Evolutionary conservation across 768 basidiomycete species (phyloP), one percentile per base, ranked within the genome.

Genomic region (Trametes gibbosa): DNA sequence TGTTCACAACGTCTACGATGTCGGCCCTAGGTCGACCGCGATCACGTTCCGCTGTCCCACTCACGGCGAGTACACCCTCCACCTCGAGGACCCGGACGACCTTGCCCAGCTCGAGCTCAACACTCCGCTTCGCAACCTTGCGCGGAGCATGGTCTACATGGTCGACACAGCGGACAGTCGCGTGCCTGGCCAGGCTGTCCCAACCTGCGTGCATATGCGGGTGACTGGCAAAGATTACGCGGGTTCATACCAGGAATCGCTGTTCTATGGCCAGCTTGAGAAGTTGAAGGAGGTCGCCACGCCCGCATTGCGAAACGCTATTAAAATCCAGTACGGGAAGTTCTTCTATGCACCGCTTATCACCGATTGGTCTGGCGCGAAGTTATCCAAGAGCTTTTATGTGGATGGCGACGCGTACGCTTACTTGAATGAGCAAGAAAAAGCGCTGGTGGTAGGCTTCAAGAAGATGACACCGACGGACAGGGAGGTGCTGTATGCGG

Each of bases 391-490:
- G 58, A 59, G 58, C 51, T 37, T 53, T 24, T 59, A 59, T 39
- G 58, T 59, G 35, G 29, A 51, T 24, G 16, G 27, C 14, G 39
- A 37, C 21, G 59, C 53, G 41, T 60, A 60, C 49, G 34, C 62
- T 23, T 73, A 73, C 54, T 57, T 74, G 42, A 49, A 57, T 24
- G 61, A 62, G 23, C 53, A 53, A 13, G 60, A 59, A 2, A 69
- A 65, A 65, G 65, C 61, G 19, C 71, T 68, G 54, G 53, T 73
- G 37, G 53, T 73, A 34, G 66, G 65, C 21, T 73, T 62, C 51
- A 45, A 50, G 25, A 50, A 37, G 23, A 70, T 73, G 63, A 64
- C 66, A 56, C 57, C 66, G 40, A 69, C 62, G 57, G 67, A 70
- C 32, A 47, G 57, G 4, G 45, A 47, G 54, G 62, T 70, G 19